A percentile compares a stretch with the other conserved stretches of the same genome.
These are phyloP conservation scores for Russula emetica DNA, from an alignment of 768 basidiomycete species.

Conservation along the genomic window DNA sequence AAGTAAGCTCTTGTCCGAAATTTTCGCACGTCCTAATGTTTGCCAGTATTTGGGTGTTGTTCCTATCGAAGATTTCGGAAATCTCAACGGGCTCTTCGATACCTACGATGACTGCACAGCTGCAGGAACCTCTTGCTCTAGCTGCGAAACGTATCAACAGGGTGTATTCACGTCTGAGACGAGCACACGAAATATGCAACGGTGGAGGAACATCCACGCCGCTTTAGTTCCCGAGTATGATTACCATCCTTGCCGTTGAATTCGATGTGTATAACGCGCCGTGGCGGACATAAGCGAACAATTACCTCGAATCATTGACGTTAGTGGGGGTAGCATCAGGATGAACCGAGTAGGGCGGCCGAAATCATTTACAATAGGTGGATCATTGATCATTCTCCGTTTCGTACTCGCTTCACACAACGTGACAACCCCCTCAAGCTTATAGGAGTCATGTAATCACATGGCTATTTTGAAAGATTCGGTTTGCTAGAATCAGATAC, in stretches of 20 bases:
- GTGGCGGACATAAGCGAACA: neutral
- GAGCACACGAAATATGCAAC: neutral
- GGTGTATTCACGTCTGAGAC: neutral
- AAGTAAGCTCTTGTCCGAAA: too few relatives aligned
- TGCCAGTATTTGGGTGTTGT: too few relatives aligned
- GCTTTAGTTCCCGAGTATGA: neutral
- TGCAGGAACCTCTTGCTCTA: neutral
- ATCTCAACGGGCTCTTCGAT: too few relatives aligned
- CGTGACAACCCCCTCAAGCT: neutral
- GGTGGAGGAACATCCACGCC: too few relatives aligned
- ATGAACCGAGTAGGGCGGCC: neutral
- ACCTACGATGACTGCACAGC: neutral
- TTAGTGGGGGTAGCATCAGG: neutral
- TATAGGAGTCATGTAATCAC: neutral
- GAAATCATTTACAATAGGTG: neutral
- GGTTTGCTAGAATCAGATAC: neutral
- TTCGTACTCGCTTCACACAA: too few relatives aligned
- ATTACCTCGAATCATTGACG: neutral
- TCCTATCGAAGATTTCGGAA: too few relatives aligned
- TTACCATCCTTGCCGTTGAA: neutral
- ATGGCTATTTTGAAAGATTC: neutral
- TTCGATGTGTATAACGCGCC: neutral
- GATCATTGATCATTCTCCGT: neutral
- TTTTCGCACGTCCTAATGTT: too few relatives aligned
- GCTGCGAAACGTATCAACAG: neutral